Base-by-base conservation (phyloP, 1,139 yeast genomes). In the Hanseniaspora gamundiae region DNA sequence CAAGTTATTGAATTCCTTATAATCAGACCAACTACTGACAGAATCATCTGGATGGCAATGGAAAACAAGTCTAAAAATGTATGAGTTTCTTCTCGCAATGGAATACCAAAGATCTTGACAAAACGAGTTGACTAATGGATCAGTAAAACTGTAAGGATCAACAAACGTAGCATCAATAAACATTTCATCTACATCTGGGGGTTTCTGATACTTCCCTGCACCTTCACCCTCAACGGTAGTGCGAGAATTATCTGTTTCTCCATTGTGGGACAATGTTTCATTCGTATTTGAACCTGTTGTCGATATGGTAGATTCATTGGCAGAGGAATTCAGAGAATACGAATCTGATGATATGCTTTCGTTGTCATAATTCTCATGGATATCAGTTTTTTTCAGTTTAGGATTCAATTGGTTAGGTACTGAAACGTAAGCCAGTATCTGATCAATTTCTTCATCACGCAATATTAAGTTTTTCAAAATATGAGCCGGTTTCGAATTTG, bases 11-110 rank as follows among this genome's bases (percentile, higher is more conserved):
- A 70, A 84, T 33, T 73, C 78, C 58, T 85, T 87, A 60, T 87
- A 93, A 42, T 86, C 95, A 47, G 75, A 74, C 99, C 99, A 93
- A 0, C 91, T 74, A 20, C 71, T 70, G 13, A 91, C 97, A 14
- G 74, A 70, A 58, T 91, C 86, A 61, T 93, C 98, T 0, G 99
- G 99, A 59, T 91, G 97, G 51, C 87, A 78, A 51, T 88, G 91
- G 71, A 93, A 93, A 2, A 91, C 86, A 62, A 81, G 70, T 48
- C 96, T 71, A 65, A 74, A 93, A 7, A 91, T 67, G 48, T 76
- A 72, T 0, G 97, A 87, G 57, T 93, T 93, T 53, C 88, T 72
- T 47, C 82, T 68, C 0, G 98, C 97, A 57, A 76, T 78, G 10
- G 83, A 80, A 55, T 71, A 75, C 96, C 96, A 91, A n/a, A 80